These are phyloP conservation scores for Colletotrichum lini DNA, from an alignment of 2,329 filamentous ascomycete species.

Conservation along the genomic window DNA sequence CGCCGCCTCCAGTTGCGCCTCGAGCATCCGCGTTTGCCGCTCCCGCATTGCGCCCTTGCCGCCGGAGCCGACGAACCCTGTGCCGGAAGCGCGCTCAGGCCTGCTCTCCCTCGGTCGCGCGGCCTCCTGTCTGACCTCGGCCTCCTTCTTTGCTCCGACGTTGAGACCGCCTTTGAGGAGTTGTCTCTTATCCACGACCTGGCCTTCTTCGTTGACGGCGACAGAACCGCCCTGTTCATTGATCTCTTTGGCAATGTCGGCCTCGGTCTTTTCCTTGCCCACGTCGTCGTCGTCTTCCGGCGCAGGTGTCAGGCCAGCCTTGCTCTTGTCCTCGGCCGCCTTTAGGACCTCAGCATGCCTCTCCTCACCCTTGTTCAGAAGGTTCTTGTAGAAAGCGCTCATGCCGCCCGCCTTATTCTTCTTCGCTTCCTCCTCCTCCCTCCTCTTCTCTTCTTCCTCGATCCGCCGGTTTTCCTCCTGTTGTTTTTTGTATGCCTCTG, in stretches of 20 bases:
- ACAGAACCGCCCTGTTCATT: slow-evolving; percentile 74
- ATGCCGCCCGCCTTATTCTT: slow-evolving; percentile 79
- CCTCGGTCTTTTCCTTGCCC: slow-evolving; percentile 68
- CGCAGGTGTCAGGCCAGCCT: slow-evolving; percentile 52
- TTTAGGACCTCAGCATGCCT: slow-evolving; percentile 79
- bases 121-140: slow-evolving; percentile 50
- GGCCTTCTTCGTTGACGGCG: slow-evolving; percentile 84
- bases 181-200: slow-evolving; percentile 88
- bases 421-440: slow-evolving; percentile 75
- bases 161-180: slow-evolving; percentile 84
- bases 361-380: slow-evolving; percentile 79
- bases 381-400: slow-evolving; percentile 82
- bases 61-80: slow-evolving; percentile 60
- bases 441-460: slow-evolving; percentile 79
- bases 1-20: slow-evolving; percentile 80
- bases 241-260: slow-evolving; percentile 77
- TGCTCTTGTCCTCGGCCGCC: slow-evolving; percentile 71
- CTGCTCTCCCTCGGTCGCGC: slow-evolving; percentile 42
- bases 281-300: slow-evolving; percentile 53
- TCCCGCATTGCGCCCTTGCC: slow-evolving; percentile 79
- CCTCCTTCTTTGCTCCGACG: slow-evolving; percentile 74
- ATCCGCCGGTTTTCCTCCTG: slow-evolving; percentile 80
- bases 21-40: slow-evolving; percentile 84
- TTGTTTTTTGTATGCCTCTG: slow-evolving; percentile 84
- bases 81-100: slow-evolving; percentile 40